phyloP scores from a whole-genome alignment of 139 green algal species.

The Gonium pectorale region DNA sequence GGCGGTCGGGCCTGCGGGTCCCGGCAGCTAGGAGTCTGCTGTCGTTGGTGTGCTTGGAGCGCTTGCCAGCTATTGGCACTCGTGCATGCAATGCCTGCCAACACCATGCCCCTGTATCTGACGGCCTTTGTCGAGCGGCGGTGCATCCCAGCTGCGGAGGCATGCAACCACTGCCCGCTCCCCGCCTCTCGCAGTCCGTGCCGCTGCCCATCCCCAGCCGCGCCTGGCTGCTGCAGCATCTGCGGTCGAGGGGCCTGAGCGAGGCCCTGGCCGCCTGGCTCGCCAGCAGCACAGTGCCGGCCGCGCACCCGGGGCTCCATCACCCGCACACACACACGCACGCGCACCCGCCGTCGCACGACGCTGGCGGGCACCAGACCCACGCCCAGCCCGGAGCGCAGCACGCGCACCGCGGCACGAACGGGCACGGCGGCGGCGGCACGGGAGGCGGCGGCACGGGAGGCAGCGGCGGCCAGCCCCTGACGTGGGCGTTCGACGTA shows the following conservation, averaged over 20 bases:
- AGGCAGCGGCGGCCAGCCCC: constrained; percentile 1
- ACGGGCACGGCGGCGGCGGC: no score
- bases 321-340: not conserved
- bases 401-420: not conserved
- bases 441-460: not conserved
- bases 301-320: not conserved
- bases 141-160: no score
- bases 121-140: no score
- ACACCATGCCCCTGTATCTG: no score
- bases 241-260: constrained; percentile 64
- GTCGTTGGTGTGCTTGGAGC: no score
- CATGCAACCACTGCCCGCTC: no score
- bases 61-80: no score
- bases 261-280: constrained; percentile 82
- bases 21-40: no score
- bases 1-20: no score
- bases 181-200: not conserved
- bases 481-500: constrained; percentile 79
- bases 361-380: not conserved
- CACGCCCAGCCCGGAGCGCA: not conserved
- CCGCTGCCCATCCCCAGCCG: constrained; percentile 41
- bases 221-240: constrained; percentile 25
- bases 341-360: not conserved
- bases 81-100: no score
- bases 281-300: constrained; percentile 73